These are phyloP conservation scores for Epichloe hybrida DNA, from an alignment of 2,329 filamentous ascomycete genomes.

Conservation along the genomic window DNA sequence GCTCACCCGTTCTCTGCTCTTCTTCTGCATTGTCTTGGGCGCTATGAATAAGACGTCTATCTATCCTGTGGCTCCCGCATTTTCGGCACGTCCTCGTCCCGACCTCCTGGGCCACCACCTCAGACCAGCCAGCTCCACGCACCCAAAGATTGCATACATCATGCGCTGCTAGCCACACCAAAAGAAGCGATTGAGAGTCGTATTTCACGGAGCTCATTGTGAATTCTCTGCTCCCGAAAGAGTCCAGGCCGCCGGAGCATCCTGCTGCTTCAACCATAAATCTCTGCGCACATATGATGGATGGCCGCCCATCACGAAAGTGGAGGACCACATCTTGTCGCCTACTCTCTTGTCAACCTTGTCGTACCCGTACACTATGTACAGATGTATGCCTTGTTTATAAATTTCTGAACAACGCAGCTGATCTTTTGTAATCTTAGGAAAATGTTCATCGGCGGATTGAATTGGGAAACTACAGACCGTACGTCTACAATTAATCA, in stretches of 20 bases:
- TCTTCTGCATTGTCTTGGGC: neutral
- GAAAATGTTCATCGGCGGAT: conserved; percentile 98
- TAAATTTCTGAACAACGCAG: neutral
- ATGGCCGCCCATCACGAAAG: neutral
- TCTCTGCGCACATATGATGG: neutral
- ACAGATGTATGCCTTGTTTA: neutral
- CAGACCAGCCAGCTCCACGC: neutral
- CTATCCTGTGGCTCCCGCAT: neutral
- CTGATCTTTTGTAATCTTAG: conserved; percentile 32
- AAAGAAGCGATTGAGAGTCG: neutral
- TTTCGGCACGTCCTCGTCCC: neutral
- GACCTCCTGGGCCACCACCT: neutral
- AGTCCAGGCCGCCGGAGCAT: neutral
- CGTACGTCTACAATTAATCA: conserved; percentile 44
- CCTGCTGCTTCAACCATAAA: neutral
- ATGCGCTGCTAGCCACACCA: neutral
- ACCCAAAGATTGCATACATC: neutral
- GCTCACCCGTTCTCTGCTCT: no score
- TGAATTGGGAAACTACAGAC: conserved; percentile 99
- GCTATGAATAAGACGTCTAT: neutral
- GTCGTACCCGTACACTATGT: neutral
- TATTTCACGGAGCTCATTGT: neutral
- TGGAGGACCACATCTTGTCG: neutral
- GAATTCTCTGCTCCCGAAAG: neutral
- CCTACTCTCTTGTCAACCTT: neutral